phyloP scores from a whole-genome alignment of 2,329 filamentous ascomycete genomes.

The Aspergillus caelatus region DNA sequence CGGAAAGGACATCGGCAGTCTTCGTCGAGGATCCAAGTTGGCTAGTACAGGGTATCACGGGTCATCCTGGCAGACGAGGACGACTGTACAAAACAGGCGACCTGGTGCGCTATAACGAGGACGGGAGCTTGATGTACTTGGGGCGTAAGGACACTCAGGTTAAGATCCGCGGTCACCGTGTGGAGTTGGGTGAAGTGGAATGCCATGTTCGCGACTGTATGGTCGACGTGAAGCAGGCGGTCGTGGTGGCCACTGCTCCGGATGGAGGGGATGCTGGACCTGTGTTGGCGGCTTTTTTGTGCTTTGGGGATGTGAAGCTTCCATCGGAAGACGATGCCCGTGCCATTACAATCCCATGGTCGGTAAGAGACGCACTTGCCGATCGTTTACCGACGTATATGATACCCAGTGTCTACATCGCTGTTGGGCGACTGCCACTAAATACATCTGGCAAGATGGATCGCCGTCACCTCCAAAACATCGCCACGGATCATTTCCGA shows the following conservation, averaged over 20 bases:
- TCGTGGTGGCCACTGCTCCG: background rate
- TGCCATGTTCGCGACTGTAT: constrained; percentile 9
- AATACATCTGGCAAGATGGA: constrained; percentile 2
- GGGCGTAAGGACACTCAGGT: constrained; percentile 30
- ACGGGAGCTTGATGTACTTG: constrained; percentile 32
- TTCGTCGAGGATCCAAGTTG: background rate
- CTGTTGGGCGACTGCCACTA: background rate
- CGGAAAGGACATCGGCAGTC: background rate
- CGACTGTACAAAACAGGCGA: constrained; percentile 41
- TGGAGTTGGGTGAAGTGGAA: constrained; percentile 39
- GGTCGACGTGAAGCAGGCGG: background rate
- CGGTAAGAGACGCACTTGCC: background rate
- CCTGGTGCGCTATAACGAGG: constrained; percentile 30
- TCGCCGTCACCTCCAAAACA: background rate
- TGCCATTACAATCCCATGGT: background rate
- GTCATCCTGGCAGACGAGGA: background rate
- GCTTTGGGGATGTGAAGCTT: background rate
- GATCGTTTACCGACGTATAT: constrained; percentile 7
- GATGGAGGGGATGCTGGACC: background rate
- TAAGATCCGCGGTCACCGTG: constrained; percentile 38
- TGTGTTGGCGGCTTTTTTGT: background rate
- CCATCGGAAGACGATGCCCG: background rate
- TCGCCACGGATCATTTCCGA: too few species aligned
- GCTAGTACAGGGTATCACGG: background rate
- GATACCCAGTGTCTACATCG: constrained; percentile 9